Conservation (phyloP, 164 flowering plant species). For the Saururus chinensis region DNA sequence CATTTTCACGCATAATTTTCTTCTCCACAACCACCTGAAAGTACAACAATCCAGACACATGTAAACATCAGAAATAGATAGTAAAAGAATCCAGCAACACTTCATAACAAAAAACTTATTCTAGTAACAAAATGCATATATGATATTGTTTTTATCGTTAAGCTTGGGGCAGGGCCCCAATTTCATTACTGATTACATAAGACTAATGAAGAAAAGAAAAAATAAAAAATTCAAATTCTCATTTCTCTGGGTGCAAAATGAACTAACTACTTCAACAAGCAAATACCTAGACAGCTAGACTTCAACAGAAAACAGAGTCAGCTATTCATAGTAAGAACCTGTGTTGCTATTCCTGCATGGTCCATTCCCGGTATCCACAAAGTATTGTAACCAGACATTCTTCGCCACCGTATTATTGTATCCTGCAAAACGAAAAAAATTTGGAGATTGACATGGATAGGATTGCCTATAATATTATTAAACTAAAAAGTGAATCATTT, state of each 20-base stretch:
- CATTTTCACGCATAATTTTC: conserved; percentile 81
- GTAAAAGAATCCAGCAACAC: too few relatives aligned
- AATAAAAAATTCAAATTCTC: too few relatives aligned
- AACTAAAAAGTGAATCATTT: neutral
- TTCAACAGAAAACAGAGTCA: neutral
- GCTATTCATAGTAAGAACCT: conserved; percentile 25
- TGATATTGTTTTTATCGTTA: too few relatives aligned
- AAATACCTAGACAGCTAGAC: neutral
- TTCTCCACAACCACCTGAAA: conserved; percentile 94
- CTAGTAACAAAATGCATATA: too few relatives aligned
- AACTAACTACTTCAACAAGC: neutral
- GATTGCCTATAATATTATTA: neutral
- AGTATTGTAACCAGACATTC: conserved; percentile 90
- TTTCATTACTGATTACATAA: too few relatives aligned
- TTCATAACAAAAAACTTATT: too few relatives aligned
- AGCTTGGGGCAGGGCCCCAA: too few relatives aligned
- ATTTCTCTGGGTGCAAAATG: too few relatives aligned
- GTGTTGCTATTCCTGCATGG: conserved; percentile 98
- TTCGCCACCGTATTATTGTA: conserved; percentile 82
- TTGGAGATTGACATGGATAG: neutral
- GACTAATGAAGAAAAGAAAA: neutral
- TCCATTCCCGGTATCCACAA: conserved; percentile 98
- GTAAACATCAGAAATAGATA: too few relatives aligned
- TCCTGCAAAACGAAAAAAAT: conserved; percentile 41
- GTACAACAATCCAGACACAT: too few relatives aligned